These are phyloP conservation scores for Pichia sp. DNA, from an alignment of 1,139 yeast genomes.

Conservation along the genomic window DNA sequence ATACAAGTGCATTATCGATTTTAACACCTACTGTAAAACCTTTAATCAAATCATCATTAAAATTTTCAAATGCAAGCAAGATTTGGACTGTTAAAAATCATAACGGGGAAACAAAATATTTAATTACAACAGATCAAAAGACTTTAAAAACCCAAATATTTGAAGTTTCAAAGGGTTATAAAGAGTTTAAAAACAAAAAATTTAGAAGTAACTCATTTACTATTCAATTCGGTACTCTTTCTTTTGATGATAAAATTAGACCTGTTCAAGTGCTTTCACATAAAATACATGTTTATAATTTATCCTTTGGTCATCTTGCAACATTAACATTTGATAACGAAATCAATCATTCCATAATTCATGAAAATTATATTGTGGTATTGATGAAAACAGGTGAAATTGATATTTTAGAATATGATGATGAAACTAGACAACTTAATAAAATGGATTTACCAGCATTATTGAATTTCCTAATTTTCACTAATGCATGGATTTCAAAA, in stretches of 20 bases:
- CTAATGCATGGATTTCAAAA: slow-evolving; percentile 57
- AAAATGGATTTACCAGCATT: slow-evolving; percentile 27
- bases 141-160: slow-evolving; percentile 67
- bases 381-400: slow-evolving; percentile 54
- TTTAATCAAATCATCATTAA: slow-evolving; percentile 57
- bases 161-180: slow-evolving; percentile 60
- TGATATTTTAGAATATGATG: slow-evolving; percentile 36
- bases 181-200: slow-evolving; percentile 55
- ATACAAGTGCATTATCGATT: slow-evolving; percentile 48
- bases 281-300: slow-evolving; percentile 58
- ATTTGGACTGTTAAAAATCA: slow-evolving; percentile 59
- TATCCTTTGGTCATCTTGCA: slow-evolving; percentile 44
- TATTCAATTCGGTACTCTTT: slow-evolving; percentile 45
- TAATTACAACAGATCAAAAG: slow-evolving; percentile 67
- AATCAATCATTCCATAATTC: slow-evolving; percentile 47
- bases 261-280: slow-evolving; percentile 71
- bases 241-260: slow-evolving; percentile 39
- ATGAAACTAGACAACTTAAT: slow-evolving; percentile 16
- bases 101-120: slow-evolving; percentile 41
- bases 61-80: slow-evolving; percentile 68
- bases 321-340: slow-evolving; percentile 36
- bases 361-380: slow-evolving; percentile 45
- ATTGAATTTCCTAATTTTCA: slow-evolving; percentile 43
- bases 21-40: slow-evolving; percentile 63
- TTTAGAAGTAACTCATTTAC: slow-evolving; percentile 63